Percentiles rank a stretch among this genome's conserved stretches.
phyloP scores from a whole-genome alignment of 2,329 filamentous ascomycete genomes.

The Sporothrix schenckii region DNA sequence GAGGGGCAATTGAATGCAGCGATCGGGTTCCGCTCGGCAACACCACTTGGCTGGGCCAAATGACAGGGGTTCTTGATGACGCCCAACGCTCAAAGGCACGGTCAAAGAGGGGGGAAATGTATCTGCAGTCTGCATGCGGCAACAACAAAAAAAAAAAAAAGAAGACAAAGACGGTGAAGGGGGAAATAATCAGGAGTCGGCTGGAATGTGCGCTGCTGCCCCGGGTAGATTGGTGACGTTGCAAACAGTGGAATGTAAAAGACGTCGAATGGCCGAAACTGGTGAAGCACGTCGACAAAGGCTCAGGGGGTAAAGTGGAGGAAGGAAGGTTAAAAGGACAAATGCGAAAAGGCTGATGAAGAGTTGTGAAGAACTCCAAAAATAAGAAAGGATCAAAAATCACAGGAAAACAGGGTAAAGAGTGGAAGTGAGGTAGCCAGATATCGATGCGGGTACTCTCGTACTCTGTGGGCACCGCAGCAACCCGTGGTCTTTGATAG shows the following conservation, averaged over 20 bases:
- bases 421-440: neutral
- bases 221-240: constrained; percentile 10
- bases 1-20: neutral
- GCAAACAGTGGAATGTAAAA: neutral
- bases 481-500: no score
- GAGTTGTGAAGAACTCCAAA: neutral
- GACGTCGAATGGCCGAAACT: neutral
- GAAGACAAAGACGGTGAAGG: neutral
- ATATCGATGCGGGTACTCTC: neutral
- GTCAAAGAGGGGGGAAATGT: neutral
- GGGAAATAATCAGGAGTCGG: neutral
- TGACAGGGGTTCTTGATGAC: constrained; percentile 1
- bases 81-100: neutral
- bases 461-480: no score
- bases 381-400: neutral
- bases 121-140: constrained; percentile 7
- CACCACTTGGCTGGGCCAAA: neutral
- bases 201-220: constrained; percentile 11
- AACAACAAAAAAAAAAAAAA: neutral
- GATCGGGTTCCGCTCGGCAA: neutral
- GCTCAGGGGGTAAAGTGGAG: neutral
- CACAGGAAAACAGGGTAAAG: neutral
- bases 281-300: neutral
- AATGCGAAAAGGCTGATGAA: neutral
- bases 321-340: neutral